Base-by-base conservation (phyloP, 2,329 filamentous ascomycete genomes). In the Neonectria magnoliae region DNA sequence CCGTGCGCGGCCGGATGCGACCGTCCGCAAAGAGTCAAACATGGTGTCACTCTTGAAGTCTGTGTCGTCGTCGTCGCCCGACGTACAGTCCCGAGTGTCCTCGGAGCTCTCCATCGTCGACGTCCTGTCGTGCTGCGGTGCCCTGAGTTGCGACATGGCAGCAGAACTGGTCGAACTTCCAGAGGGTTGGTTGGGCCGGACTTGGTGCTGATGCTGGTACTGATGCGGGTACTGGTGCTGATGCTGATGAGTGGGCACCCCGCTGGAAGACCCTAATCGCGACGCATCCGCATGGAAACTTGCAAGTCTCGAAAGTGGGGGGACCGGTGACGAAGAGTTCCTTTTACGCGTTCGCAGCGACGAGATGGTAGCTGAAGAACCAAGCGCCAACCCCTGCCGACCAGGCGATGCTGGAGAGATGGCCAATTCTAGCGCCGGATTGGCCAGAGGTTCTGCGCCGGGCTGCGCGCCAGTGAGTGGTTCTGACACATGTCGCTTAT, bases 31-130 rank as follows among this genome's bases (percentile, higher is more conserved):
- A 31, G 92, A 94, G 80, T 94, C 92, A 77, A 89, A 94, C 60
- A 91, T 84, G 18, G 89, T 92, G 72, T 94, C 92, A 76, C 91
- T 93, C 79, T 89, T 90, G 73, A 91, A 88, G 76, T 93, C 91
- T n/a, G 88, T 90, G 72, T 93, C 92, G 72, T 93, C 90, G 60
- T 93, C 92, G 62, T 93, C 91, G 22, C 87, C 87, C 11, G 88
- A 93, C n/a, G 81, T 82, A 70, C 90, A 86, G 51, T 86, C 88
- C 69, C 88, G 87, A 66, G 82, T 82, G 64, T 93, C 86, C 71
- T 94, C 92, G 29, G 90, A 93, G 64, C 89, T 90, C 66, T 88
- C 87, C 68, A 91, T 83, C 29, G 89, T 91, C 25, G 90, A 92
- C 8, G 73, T 74, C 57, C 75, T 72, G 55, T 79, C 78, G 65